Base-by-base conservation (phyloP, 306 rosid genomes). In the Adenanthera pavonina region DNA sequence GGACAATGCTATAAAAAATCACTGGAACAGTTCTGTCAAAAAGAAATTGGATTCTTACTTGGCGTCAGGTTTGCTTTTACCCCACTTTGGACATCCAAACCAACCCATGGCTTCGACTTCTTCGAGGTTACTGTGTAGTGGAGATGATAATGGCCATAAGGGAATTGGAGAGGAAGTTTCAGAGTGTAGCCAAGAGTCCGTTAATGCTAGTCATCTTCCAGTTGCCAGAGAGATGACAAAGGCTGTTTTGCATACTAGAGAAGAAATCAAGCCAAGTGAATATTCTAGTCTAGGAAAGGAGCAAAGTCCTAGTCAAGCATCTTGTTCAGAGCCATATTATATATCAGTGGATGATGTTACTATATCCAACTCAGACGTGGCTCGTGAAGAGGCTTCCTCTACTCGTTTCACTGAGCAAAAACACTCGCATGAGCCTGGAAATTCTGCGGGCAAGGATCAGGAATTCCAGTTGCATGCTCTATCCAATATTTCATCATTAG, bases 21-120 rank as follows among this genome's bases (percentile, higher is more conserved):
- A 96, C 81, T 96, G 99, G 99, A 94, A 96, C 85, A 96, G 99
- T 88, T 96, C 99, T 80, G 99, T 96, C 14, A 96, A 92, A 80
- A 96, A 96, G 87, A 96, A 96, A 89, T 84, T 96, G 91, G 99
- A 96, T 85, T 94, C 98, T 68, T 96, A 96, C 90, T 88, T 93
- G 87, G 92, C 96, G 13, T 92, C 99, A 0, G 99, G 99, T 82
- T 85, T 96, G 82, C 94, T 96, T 75, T 71, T 86, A 78, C 97
- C 92, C 66, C 89, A 80, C 74, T 89, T 84, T 69, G 88, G 89
- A 61, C 87, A 86, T 81, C 89, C 81, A 30, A 87, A 83, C 86
- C 90, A 90, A 81, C 88, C 89, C 65, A 25, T 83, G 71, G 71
- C 75, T 69, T 83, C 97, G 66, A 80, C 96, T 78, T 86, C 92